Evolutionary conservation across 1,284 basidiomycete genomes (phyloP), one percentile per base, ranked within the genome.

Genomic region (Sanguinoderma infundibulare): DNA sequence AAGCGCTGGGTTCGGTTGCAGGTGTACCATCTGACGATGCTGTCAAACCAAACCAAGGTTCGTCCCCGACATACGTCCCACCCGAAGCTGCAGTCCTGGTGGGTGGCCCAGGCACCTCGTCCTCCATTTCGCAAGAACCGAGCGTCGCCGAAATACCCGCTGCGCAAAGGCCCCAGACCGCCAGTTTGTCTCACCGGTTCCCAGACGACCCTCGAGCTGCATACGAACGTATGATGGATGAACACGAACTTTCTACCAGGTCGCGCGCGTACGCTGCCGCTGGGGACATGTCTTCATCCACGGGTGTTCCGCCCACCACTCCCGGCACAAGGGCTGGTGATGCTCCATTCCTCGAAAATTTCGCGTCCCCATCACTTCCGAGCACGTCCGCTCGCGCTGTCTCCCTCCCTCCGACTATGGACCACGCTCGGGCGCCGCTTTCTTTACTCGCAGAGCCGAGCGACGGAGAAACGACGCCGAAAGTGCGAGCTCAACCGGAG

Each of bases 151-250:
- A 51, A 51, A 32, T 32, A 51, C 49, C 49, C 49, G 30, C 49
- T 51, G 49, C 30, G 20, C 49, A 32, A 51, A 32, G 17, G 10
- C n/a, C 46, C 15, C 22, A 47, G 24, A 47, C 28, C 28, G 26
- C 26, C 28, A 40, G 5, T 40, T n/a, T 40, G n/a, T 40, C 39
- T 40, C 46, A 47, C 46, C 15, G 12, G 7, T 8, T 26, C n/a
- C 24, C 30, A 2, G 57, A 55, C 22, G 61, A 59, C 24, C 56
- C 56, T 9, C 28, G 24, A n/a, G 53, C 47, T 6, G 39, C 53
- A 17, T 58, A 42, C 32, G 55, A 54, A 24, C 55, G 39, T 36
- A 52, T 58, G 53, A 58, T 55, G 61, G 57, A 47, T 34, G 53
- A 58, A 14, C 28, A 14, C 39, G 53, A 58, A 14, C 28, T 8